phyloP scores from a whole-genome alignment of 2,329 filamentous ascomycete species.

The Ascochyta fabae region DNA sequence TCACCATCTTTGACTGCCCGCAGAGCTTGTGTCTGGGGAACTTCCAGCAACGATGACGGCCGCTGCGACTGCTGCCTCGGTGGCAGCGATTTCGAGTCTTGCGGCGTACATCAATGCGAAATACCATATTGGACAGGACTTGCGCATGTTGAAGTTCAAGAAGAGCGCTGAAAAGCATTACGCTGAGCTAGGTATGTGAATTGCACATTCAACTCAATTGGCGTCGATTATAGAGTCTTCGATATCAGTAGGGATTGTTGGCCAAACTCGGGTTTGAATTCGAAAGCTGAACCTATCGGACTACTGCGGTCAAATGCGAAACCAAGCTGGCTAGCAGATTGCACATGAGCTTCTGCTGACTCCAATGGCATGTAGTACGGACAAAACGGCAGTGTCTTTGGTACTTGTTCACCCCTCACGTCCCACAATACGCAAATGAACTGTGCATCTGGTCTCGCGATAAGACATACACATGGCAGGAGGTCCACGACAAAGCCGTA shows the following conservation, averaged over 20 bases:
- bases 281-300: too few relatives aligned
- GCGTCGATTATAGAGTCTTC: too few relatives aligned
- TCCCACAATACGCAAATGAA: constrained; percentile 48
- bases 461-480: constrained; percentile 50
- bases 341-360: not conserved
- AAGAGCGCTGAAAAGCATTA: constrained; percentile 48
- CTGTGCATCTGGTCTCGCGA: constrained; percentile 71
- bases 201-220: not conserved
- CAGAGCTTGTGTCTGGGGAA: too few relatives aligned
- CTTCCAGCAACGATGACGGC: constrained; percentile 23
- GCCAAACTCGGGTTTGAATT: too few relatives aligned
- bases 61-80: constrained; percentile 33
- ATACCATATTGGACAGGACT: constrained; percentile 68
- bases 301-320: not conserved
- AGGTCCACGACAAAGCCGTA: constrained; percentile 37
- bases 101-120: constrained; percentile 72
- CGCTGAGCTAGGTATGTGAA: constrained; percentile 34
- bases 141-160: constrained; percentile 52
- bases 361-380: constrained; percentile 40
- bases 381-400: constrained; percentile 45
- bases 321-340: not conserved
- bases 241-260: too few relatives aligned
- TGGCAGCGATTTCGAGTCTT: constrained; percentile 45
- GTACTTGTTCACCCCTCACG: constrained; percentile 37
- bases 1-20: too few relatives aligned